Conservation (phyloP, 148 eudicot species). For the Selenicereus undatus region DNA sequence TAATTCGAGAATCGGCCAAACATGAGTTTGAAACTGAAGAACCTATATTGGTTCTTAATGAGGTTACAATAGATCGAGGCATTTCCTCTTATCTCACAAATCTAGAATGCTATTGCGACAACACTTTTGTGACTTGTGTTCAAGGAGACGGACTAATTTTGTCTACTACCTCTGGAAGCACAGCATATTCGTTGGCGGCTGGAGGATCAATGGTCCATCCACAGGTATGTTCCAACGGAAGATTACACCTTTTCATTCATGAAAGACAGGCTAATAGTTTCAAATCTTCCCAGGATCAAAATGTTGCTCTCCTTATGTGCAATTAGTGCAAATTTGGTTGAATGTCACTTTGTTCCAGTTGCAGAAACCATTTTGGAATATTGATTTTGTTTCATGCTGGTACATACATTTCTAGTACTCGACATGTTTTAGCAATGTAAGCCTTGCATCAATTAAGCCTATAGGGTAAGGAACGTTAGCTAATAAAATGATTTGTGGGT, state of each 20-base stretch:
- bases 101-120: constrained; percentile 88
- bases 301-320: too few relatives aligned
- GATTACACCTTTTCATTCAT: not conserved
- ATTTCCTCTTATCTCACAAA: constrained; percentile 88
- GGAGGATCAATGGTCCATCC: constrained; percentile 99
- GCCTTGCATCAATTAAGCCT: not conserved
- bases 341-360: too few relatives aligned
- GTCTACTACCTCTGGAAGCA: constrained; percentile 95
- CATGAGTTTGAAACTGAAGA: constrained; percentile 72
- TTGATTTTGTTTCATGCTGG: too few relatives aligned
- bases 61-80: constrained; percentile 96
- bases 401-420: too few relatives aligned
- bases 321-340: too few relatives aligned
- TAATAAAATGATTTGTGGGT: not conserved
- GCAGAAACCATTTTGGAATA: too few relatives aligned
- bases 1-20: constrained; percentile 68
- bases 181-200: constrained; percentile 96
- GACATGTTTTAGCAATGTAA: not conserved
- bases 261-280: not conserved
- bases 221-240: constrained; percentile 49
- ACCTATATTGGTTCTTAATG: constrained; percentile 78
- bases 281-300: too few relatives aligned
- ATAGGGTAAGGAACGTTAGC: not conserved
- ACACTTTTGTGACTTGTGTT: constrained; percentile 82
- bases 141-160: constrained; percentile 96